A percentile compares a stretch with the other conserved stretches of the same genome.
These are phyloP conservation scores for Infundibulicybe gibba DNA, from an alignment of 768 basidiomycete species.

Conservation along the genomic window DNA sequence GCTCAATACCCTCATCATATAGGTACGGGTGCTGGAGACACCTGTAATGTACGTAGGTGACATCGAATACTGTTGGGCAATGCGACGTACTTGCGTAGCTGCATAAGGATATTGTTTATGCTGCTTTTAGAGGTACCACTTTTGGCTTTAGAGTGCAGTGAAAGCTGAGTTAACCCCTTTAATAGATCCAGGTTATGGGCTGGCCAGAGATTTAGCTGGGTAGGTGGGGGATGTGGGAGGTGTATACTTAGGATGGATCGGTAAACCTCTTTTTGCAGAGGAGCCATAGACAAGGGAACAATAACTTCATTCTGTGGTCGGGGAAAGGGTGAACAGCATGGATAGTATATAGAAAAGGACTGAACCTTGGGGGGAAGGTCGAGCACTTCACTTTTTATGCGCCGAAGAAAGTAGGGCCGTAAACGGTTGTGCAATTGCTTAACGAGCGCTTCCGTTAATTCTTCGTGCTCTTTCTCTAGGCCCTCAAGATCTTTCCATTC, in stretches of 20 bases:
- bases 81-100: constrained; percentile 70
- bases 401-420: constrained; percentile 88
- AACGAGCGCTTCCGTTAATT: constrained; percentile 76
- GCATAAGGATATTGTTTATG: constrained; percentile 84
- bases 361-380: constrained; percentile 87
- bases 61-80: background rate
- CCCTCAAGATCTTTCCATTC: constrained; percentile 75
- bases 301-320: constrained; percentile 77
- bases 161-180: constrained; percentile 50
- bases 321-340: background rate
- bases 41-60: constrained; percentile 30
- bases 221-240: background rate
- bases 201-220: constrained; percentile 19
- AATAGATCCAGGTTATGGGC: constrained; percentile 71
- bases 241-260: constrained; percentile 73
- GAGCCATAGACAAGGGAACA: constrained; percentile 85
- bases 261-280: constrained; percentile 86
- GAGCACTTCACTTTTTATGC: constrained; percentile 91
- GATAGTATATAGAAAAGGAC: background rate
- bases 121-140: constrained; percentile 43
- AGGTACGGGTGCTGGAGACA: constrained; percentile 93
- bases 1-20: constrained; percentile 77
- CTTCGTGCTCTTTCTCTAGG: constrained; percentile 71
- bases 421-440: constrained; percentile 75
- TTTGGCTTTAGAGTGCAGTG: constrained; percentile 21